A percentile compares a stretch with the other conserved stretches of the same genome.
phyloP scores from a whole-genome alignment of 73 alveolate genomes.

The Paramecium sexaurelia region DNA sequence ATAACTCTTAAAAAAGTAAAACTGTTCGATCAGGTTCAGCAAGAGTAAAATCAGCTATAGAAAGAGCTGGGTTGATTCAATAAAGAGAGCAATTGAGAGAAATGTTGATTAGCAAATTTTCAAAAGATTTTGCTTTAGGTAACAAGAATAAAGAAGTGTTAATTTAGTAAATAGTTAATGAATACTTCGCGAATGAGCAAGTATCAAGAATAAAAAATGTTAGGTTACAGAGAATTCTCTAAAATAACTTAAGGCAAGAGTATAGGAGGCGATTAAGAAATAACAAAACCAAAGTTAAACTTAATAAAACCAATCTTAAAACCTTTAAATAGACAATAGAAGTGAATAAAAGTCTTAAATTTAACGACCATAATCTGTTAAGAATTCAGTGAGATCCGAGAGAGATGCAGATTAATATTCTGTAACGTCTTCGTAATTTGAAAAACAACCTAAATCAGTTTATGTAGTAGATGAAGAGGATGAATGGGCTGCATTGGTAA shows the following conservation, averaged over 20 bases:
- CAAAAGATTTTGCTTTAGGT: conserved; percentile 44
- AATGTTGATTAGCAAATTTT: conserved; percentile 52
- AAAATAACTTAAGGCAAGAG: conserved; percentile 56
- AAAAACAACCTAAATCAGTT: conserved; percentile 64
- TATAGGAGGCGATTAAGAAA: not conserved
- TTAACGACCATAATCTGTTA: conserved; percentile 19
- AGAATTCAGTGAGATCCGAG: not conserved
- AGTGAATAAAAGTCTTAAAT: not conserved
- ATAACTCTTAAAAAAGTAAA: conserved; percentile 11
- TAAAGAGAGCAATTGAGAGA: conserved; percentile 64
- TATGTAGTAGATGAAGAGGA: conserved; percentile 66
- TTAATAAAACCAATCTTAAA: not conserved
- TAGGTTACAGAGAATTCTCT: conserved; percentile 58
- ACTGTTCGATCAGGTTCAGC: conserved; percentile 44
- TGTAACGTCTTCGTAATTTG: conserved; percentile 47
- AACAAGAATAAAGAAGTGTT: conserved; percentile 26
- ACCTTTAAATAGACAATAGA: not conserved
- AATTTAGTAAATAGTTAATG: conserved; percentile 55
- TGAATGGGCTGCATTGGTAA: conserved; percentile 72
- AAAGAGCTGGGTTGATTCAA: conserved; percentile 59
- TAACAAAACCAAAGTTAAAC: not conserved
- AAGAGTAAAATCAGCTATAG: conserved; percentile 57
- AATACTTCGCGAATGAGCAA: conserved; percentile 58
- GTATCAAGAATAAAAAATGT: not conserved
- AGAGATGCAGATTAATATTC: conserved; percentile 51